Evolutionary conservation across 2,329 filamentous ascomycete genomes (phyloP).

Genomic region (Phyllosticta citriasiana): DNA sequence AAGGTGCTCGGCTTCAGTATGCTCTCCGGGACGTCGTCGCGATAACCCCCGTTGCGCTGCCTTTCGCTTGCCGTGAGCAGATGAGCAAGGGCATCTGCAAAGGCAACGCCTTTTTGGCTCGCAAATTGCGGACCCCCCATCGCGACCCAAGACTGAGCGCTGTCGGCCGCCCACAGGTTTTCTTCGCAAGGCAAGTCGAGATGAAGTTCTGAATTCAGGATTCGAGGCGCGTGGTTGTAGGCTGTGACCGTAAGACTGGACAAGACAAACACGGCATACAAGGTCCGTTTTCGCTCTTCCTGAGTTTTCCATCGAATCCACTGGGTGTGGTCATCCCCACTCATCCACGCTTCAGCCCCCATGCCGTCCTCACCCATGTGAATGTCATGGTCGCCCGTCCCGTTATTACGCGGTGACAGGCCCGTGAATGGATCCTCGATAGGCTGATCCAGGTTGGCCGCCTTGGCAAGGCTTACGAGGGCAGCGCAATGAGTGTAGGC

Average conservation of each 20-base stretch:
- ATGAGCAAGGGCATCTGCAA: constrained; percentile 71
- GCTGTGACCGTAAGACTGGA: constrained; percentile 85
- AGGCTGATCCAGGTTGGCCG: constrained; percentile 60
- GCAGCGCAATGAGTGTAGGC: constrained; percentile 87
- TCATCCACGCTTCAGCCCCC: constrained; percentile 13
- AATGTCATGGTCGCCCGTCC: constrained; percentile 39
- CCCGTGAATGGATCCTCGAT: constrained; percentile 9
- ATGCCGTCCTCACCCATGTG: constrained; percentile 43
- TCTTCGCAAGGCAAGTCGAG: constrained; percentile 89
- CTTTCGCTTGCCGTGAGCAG: constrained; percentile 69
- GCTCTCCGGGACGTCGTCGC: constrained; percentile 44
- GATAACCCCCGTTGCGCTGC: constrained; percentile 27
- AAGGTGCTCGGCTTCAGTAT: constrained; percentile 79
- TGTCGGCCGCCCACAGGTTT: constrained; percentile 77
- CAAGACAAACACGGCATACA: constrained; percentile 83
- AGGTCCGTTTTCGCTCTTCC: constrained; percentile 86
- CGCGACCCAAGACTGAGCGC: constrained; percentile 67
- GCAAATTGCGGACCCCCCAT: constrained; percentile 63
- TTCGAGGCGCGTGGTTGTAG: constrained; percentile 82
- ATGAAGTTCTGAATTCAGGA: constrained; percentile 89
- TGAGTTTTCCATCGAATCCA: constrained; percentile 83
- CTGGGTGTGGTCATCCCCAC: constrained; percentile 51
- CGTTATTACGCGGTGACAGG: constrained; percentile 16
- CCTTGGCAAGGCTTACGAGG: constrained; percentile 79
- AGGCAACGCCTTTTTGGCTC: constrained; percentile 62